Percentiles rank a stretch among this genome's conserved stretches.
phyloP scores from a whole-genome alignment of 306 rosid genomes.

The Inga leiocalycina region DNA sequence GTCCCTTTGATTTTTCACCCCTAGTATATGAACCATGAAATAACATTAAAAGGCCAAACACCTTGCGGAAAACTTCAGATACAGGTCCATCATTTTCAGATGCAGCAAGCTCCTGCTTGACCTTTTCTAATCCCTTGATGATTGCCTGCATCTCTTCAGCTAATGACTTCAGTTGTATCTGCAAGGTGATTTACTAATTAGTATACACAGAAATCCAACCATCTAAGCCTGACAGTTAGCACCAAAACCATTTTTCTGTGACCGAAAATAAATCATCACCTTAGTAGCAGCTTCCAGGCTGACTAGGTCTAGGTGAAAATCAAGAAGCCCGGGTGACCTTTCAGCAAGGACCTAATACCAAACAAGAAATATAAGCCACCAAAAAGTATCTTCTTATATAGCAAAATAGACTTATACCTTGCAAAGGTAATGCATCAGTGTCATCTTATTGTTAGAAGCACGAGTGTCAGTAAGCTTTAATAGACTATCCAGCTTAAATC shows the following conservation, averaged over 20 bases:
- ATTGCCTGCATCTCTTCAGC: conserved; percentile 99
- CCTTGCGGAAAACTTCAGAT: conserved; percentile 80
- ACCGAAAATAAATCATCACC: conserved; percentile 51
- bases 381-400: conserved; percentile 28
- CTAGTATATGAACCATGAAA: conserved; percentile 25
- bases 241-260: conserved; percentile 10
- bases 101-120: conserved; percentile 76
- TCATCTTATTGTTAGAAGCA: conserved; percentile 86
- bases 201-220: conserved; percentile 14
- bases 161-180: conserved; percentile 92
- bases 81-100: conserved; percentile 89
- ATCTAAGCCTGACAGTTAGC: conserved; percentile 1
- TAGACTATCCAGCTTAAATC: conserved; percentile 95
- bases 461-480: conserved; percentile 92
- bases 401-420: conserved; percentile 62
- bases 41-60: conserved; percentile 32
- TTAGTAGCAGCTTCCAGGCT: conserved; percentile 80
- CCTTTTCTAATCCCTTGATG: conserved; percentile 87
- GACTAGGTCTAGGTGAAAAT: conserved; percentile 76
- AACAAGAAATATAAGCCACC: conserved; percentile 33
- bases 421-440: conserved; percentile 96
- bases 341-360: conserved; percentile 69
- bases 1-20: background rate
- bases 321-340: conserved; percentile 76
- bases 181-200: conserved; percentile 37